Base-by-base conservation (phyloP, 768 basidiomycete species). In the Termitomyces sp. region DNA sequence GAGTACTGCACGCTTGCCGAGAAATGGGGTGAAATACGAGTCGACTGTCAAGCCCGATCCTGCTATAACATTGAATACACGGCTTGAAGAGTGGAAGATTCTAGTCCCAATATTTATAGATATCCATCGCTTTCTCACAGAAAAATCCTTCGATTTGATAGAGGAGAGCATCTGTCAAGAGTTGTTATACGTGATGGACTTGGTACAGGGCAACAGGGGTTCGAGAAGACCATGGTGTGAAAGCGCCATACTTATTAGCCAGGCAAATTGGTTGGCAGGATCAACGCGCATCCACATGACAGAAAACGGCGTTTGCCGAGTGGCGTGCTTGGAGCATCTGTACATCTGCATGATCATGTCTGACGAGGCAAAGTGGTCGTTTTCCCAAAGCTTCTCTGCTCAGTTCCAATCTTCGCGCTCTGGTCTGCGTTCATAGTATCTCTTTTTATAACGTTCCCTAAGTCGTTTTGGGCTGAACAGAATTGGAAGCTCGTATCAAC, bases 301-400 rank as follows among this genome's bases (percentile, higher is more conserved):
- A 24, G 12, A 28, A 22, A 20, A 20, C 15, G 39, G 35, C 32
- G n/a, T n/a, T n/a, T n/a, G n/a, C n/a, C n/a, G n/a, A n/a, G n/a
- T n/a, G n/a, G n/a, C n/a, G n/a, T n/a, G n/a, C n/a, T n/a, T n/a
- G n/a, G n/a, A n/a, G n/a, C n/a, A n/a, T n/a, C n/a, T n/a, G n/a
- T n/a, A n/a, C n/a, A n/a, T n/a, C n/a, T n/a, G n/a, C n/a, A n/a
- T n/a, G n/a, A n/a, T 73, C 11, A 55, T 55, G 40, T 15, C 55
- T 39, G 54, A 55, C 20, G 68, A 72, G 44, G 54, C 73, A 35
- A 73, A 71, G 22, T 80, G 78, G 78, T 67, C 78, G 18, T 82
- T 87, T 59, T 78, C 82, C 22, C 81, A 83, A 63, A 72, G 68
- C 2, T 88, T 88, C 67, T 76, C 79, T 28, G 61, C 71, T 16